Conservation (phyloP, 2,329 filamentous ascomycete genomes). For the Mycogone perniciosa region DNA sequence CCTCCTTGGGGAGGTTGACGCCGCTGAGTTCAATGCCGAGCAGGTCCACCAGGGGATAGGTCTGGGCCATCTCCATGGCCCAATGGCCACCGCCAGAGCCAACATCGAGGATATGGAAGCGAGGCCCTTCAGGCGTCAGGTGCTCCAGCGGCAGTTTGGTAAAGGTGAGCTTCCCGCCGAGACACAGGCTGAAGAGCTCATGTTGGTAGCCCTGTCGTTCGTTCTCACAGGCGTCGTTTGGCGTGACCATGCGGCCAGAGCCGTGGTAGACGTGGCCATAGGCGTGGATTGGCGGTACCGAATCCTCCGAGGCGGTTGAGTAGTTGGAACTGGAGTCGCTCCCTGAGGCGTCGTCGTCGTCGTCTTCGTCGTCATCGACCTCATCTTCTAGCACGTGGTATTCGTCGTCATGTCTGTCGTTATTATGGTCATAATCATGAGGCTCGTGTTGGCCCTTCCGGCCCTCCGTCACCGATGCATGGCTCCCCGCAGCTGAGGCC, state of each 20-base stretch:
- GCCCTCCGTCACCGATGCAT: too few species aligned
- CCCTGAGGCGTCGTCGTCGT: constrained; percentile 15
- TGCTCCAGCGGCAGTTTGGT: constrained; percentile 26
- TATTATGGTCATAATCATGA: too few species aligned
- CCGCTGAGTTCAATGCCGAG: constrained; percentile 36
- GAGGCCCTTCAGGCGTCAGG: constrained; percentile 14
- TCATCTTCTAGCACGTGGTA: not conserved
- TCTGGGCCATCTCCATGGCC: constrained; percentile 37
- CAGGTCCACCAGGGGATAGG: constrained; percentile 33
- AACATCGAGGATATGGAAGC: constrained; percentile 33
- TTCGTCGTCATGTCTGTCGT: not conserved
- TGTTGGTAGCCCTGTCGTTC: constrained; percentile 28
- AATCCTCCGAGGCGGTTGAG: constrained; percentile 30
- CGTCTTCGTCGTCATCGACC: constrained; percentile 15
- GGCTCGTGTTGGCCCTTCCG: too few species aligned
- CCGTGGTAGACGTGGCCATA: constrained; percentile 33
- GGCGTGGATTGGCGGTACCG: constrained; percentile 26
- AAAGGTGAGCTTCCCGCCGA: constrained; percentile 26
- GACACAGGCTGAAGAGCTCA: constrained; percentile 29
- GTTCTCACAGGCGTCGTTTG: constrained; percentile 30
- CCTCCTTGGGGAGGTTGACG: constrained; percentile 34
- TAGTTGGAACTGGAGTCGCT: constrained; percentile 28
- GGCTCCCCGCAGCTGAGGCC: too few species aligned
- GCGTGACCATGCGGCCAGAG: constrained; percentile 27
- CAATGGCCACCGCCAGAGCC: constrained; percentile 38